phyloP scores from a whole-genome alignment of 768 basidiomycete species.

The Calocera viscosa region DNA sequence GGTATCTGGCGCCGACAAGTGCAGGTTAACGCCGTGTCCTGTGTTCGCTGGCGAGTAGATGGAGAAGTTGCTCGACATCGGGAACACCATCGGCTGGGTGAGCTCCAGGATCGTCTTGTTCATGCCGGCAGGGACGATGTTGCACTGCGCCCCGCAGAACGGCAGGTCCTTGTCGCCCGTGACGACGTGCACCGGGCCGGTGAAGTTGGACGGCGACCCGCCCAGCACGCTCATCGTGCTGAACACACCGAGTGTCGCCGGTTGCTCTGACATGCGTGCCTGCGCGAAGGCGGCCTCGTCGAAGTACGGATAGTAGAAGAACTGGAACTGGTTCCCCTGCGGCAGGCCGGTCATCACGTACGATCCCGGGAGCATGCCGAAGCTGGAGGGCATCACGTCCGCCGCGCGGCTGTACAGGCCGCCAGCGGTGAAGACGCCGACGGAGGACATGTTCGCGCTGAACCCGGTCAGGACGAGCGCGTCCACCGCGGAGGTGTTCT shows the following conservation, averaged over 20 bases:
- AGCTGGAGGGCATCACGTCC: neutral
- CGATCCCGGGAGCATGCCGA: neutral
- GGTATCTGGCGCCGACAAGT: constrained; percentile 16
- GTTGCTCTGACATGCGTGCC: constrained; percentile 12
- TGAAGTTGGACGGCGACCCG: constrained; percentile 12
- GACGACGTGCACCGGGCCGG: constrained; percentile 17
- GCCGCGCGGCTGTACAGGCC: neutral
- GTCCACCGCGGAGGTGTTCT: constrained; percentile 5
- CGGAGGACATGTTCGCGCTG: neutral
- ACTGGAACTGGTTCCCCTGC: constrained; percentile 16
- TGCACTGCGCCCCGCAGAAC: constrained; percentile 18
- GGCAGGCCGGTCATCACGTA: constrained; percentile 10
- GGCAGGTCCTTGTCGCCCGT: neutral
- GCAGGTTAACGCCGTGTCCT: constrained; percentile 17
- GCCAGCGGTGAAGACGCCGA: neutral
- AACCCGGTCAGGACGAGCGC: constrained; percentile 2
- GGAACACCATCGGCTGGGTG: constrained; percentile 12
- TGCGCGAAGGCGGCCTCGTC: constrained; percentile 9
- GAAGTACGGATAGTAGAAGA: constrained; percentile 18
- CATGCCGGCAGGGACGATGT: constrained; percentile 12
- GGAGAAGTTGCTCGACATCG: constrained; percentile 14
- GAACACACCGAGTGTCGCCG: constrained; percentile 17
- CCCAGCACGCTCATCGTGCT: constrained; percentile 11
- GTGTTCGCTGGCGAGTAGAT: constrained; percentile 17
- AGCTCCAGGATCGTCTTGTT: constrained; percentile 13